These are phyloP conservation scores for Amanita pseudoporphyria DNA, from an alignment of 768 basidiomycete species.

Conservation along the genomic window DNA sequence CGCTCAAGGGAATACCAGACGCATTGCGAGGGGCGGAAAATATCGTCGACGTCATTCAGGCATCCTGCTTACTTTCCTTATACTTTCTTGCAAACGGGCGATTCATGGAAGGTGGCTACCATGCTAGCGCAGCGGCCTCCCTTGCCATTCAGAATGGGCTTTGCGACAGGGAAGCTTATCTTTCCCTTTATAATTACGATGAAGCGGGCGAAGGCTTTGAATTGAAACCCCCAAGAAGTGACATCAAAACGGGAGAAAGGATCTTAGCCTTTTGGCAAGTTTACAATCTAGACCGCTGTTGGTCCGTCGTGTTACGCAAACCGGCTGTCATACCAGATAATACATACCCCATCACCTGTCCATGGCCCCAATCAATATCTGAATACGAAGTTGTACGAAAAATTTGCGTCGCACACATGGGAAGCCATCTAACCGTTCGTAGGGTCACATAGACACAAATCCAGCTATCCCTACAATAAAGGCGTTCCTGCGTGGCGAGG, in stretches of 20 bases:
- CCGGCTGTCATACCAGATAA: slow-evolving; percentile 60
- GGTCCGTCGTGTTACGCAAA: slow-evolving; percentile 66
- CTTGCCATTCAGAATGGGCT: slow-evolving; percentile 69
- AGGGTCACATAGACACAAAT: slow-evolving; percentile 51
- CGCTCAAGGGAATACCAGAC: slow-evolving; percentile 32
- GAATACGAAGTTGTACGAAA: slow-evolving; percentile 59
- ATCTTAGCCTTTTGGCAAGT: slow-evolving; percentile 80
- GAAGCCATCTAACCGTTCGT: slow-evolving; percentile 10
- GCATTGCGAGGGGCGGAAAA: slow-evolving; percentile 52
- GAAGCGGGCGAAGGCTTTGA: slow-evolving; percentile 27
- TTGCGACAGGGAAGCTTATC: slow-evolving; percentile 31
- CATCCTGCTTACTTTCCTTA: slow-evolving; percentile 63
- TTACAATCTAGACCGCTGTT: slow-evolving; percentile 71
- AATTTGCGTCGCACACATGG: slow-evolving; percentile 3
- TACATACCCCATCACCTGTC: slow-evolving; percentile 52
- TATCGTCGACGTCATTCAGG: slow-evolving; percentile 64
- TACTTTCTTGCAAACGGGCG: slow-evolving; percentile 76
- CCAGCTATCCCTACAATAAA: slow-evolving; percentile 49
- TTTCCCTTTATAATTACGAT: slow-evolving; percentile 25
- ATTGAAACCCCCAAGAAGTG: slow-evolving; percentile 48
- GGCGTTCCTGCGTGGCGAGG: slow-evolving; percentile 52
- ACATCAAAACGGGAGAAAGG: slow-evolving; percentile 58
- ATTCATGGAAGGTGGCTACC: slow-evolving; percentile 68
- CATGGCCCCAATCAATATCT: slow-evolving; percentile 68
- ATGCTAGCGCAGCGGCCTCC: slow-evolving; percentile 64